Evolutionary conservation across 108 stramenopile genomes (phyloP).

Genomic region (Tribonema minus): DNA sequence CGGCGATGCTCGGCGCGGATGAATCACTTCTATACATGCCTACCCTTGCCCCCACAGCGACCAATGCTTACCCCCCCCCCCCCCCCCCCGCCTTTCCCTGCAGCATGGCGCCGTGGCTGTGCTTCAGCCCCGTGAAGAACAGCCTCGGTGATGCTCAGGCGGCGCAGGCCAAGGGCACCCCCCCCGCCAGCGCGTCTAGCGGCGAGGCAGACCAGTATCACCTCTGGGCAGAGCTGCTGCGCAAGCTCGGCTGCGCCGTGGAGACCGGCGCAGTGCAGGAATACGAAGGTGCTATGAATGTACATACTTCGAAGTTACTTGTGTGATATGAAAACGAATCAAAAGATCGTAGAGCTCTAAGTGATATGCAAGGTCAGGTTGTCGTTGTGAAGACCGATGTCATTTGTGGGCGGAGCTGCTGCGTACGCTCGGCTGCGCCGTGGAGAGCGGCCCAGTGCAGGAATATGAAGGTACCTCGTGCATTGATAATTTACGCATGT

Average conservation of each 20-base stretch:
- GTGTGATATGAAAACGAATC: too few relatives aligned
- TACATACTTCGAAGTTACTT: too few relatives aligned
- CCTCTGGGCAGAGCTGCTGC: slow-evolving; percentile 50
- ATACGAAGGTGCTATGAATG: background rate
- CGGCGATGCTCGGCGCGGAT: too few relatives aligned
- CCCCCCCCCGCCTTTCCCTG: too few relatives aligned
- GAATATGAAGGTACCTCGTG: background rate
- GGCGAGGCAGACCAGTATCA: slow-evolving; percentile 81
- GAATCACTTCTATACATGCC: too few relatives aligned
- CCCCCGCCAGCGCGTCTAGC: slow-evolving; percentile 77
- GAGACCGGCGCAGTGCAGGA: background rate
- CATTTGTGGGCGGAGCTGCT: background rate
- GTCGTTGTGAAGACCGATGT: background rate
- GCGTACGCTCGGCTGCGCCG: too few relatives aligned
- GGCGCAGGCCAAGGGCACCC: slow-evolving; percentile 73
- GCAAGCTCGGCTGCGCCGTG: slow-evolving; percentile 34
- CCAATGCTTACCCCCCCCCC: too few relatives aligned
- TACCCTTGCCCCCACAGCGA: too few relatives aligned
- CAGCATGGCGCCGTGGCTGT: slow-evolving; percentile 72
- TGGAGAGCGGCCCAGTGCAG: too few relatives aligned
- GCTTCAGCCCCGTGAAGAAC: slow-evolving; percentile 89
- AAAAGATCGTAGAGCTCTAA: too few relatives aligned
- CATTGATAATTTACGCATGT: background rate
- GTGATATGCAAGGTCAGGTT: too few relatives aligned
- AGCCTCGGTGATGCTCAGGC: slow-evolving; percentile 72